These are phyloP conservation scores for Debaryomycetaceae sp. DNA, from an alignment of 1,139 yeast species.

Conservation along the genomic window DNA sequence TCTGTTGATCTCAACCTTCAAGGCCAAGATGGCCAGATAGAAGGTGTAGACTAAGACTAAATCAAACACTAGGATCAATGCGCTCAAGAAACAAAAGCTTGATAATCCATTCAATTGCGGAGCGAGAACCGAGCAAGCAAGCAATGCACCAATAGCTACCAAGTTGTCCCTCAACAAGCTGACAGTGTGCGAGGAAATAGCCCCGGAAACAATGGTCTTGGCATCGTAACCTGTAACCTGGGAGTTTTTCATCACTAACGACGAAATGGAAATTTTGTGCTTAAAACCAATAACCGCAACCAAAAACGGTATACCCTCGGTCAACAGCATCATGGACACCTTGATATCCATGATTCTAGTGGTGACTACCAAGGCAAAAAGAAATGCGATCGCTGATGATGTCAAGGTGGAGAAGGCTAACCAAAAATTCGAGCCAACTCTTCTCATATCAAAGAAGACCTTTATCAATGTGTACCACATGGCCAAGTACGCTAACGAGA, in stretches of 20 bases:
- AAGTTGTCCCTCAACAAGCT: conserved; percentile 76
- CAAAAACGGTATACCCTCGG: conserved; percentile 92
- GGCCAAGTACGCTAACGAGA: conserved; percentile 79
- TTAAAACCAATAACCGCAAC: conserved; percentile 93
- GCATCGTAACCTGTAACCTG: conserved; percentile 36
- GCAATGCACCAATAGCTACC: conserved; percentile 69
- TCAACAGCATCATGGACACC: conserved; percentile 70
- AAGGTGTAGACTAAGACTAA: conserved; percentile 75
- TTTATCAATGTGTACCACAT: conserved; percentile 84
- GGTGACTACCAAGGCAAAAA: conserved; percentile 73
- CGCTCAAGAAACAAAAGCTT: conserved; percentile 78
- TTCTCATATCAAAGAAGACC: conserved; percentile 76
- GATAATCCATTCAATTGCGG: conserved; percentile 69
- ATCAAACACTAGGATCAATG: conserved; percentile 72
- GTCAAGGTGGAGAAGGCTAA: conserved; percentile 77
- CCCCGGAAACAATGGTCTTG: conserved; percentile 45
- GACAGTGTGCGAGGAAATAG: conserved; percentile 65
- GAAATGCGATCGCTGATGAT: conserved; percentile 81
- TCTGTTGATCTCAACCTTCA: conserved; percentile 84
- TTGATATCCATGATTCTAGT: conserved; percentile 42
- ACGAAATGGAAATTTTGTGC: conserved; percentile 75
- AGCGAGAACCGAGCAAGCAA: conserved; percentile 66
- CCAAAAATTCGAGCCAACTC: conserved; percentile 85
- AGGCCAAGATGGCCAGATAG: conserved; percentile 77
- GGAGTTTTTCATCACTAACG: conserved; percentile 50